Evolutionary conservation across 306 rosid species (phyloP), one percentile per base, ranked within the genome.

Genomic region (Begonia peltatifolia): DNA sequence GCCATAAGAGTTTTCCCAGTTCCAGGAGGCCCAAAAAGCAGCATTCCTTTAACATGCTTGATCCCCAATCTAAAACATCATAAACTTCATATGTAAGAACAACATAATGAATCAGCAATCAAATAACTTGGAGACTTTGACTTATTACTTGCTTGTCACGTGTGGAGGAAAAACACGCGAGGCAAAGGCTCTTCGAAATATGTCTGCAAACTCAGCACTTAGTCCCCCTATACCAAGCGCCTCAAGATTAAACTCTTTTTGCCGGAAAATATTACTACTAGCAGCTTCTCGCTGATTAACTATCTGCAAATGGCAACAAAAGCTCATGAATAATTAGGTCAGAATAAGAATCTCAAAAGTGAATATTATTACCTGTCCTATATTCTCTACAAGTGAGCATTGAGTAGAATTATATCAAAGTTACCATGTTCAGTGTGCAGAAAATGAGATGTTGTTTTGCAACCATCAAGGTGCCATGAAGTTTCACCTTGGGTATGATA

Each of bases 1-100:
- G 99, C 99, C 80, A 92, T 92, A 51, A 92, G 99, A 63, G 99
- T 90, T 72, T 90, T 90, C 54, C 99, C 99, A 61, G 99, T 90
- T 58, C 99, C 99, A 81, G 99, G 99, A 47, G 99, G 99, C 50
- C 99, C 99, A 79, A 67, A 76, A 57, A 90, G 92, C 63, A 90
- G 79, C 96, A 86, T 92, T 44, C 99, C 99, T 68, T 92, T 92
- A 52, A 92, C 99, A 64, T 86, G 99, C 76, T 92, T 83, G 67
- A 92, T 86, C 61, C 99, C 99, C 79, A 92, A 68, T 76, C 99
- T 92, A 72, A 53, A 67, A 73, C 61, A 58, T 68, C 62, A 75
- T 64, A 75, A 23, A n/a, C 43, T 61, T 62, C 60, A 57, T 73
- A 59, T 42, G 50, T 71, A 70, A 62, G 70, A 65, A 56, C 48